phyloP scores from a whole-genome alignment of 2,329 filamentous ascomycete genomes.

The Talaromyces verruculosus region DNA sequence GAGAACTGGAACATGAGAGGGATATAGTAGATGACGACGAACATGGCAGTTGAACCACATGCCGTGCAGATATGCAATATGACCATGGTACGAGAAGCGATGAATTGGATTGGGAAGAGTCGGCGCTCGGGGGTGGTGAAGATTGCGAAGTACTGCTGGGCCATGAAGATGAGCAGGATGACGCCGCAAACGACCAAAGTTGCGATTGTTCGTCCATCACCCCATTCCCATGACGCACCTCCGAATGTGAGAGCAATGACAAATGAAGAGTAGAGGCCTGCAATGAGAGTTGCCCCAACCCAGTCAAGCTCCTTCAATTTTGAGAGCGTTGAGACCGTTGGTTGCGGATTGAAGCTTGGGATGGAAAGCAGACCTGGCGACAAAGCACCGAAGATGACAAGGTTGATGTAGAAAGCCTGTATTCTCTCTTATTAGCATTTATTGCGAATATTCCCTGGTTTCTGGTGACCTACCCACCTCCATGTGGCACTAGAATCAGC shows the following conservation, averaged over 20 bases:
- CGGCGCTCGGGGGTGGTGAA: background rate
- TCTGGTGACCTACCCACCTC: conserved; percentile 38
- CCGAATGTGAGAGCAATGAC: background rate
- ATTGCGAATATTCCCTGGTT: background rate
- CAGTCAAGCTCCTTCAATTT: background rate
- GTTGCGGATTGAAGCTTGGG: conserved; percentile 8
- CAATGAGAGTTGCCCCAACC: background rate
- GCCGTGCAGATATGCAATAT: background rate
- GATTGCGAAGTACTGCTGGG: background rate
- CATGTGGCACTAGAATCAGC: conserved; percentile 29
- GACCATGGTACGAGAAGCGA: background rate
- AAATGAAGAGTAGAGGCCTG: background rate
- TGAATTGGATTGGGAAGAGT: background rate
- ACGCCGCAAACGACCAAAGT: background rate
- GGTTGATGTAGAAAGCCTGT: conserved; percentile 26
- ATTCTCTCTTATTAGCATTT: background rate
- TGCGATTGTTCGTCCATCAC: background rate
- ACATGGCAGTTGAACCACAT: background rate
- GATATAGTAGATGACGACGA: background rate
- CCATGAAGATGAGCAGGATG: background rate
- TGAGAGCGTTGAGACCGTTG: background rate
- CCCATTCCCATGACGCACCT: background rate
- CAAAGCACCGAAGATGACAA: conserved; percentile 46
- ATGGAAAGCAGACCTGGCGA: conserved; percentile 33
- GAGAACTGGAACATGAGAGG: background rate